A percentile compares a stretch with the other conserved stretches of the same genome.
phyloP scores from a whole-genome alignment of 2,329 filamentous ascomycete species.

The Emericellopsis atlantica region DNA sequence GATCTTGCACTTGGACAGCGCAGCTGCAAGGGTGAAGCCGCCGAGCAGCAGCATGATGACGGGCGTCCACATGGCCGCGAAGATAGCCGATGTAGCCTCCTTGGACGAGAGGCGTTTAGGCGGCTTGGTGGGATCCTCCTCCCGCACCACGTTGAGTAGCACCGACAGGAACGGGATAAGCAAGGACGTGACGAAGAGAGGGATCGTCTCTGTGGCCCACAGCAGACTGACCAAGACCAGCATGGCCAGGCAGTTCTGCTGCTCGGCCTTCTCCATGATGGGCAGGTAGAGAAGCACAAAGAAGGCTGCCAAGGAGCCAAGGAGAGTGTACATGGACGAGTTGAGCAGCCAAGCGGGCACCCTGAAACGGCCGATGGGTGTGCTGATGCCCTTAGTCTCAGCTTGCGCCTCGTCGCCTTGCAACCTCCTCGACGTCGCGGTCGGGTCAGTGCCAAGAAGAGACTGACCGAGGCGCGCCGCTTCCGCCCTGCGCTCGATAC shows the following conservation, averaged over 20 bases:
- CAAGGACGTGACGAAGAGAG: constrained; percentile 90
- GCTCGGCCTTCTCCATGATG: constrained; percentile 75
- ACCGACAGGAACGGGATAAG: constrained; percentile 90
- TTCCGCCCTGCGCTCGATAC: constrained; percentile 88
- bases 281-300: constrained; percentile 60
- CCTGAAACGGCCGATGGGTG: constrained; percentile 65
- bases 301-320: constrained; percentile 63
- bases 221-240: constrained; percentile 85
- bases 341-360: constrained; percentile 77
- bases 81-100: constrained; percentile 71
- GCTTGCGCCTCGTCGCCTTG: constrained; percentile 72
- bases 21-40: constrained; percentile 90
- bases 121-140: constrained; percentile 46
- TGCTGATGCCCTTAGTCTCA: constrained; percentile 55
- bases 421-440: constrained; percentile 54
- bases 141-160: constrained; percentile 69
- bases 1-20: constrained; percentile 92
- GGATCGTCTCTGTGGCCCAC: constrained; percentile 97
- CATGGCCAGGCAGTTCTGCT: constrained; percentile 93
- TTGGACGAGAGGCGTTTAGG: constrained; percentile 64
- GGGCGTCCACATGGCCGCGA: constrained; percentile 96
- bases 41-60: constrained; percentile 97
- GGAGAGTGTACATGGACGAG: constrained; percentile 64
- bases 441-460: constrained; percentile 63
- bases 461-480: constrained; percentile 84